Evolutionary conservation across 495 filamentous ascomycete genomes (phyloP).

Genomic region (Evernia prunastri): DNA sequence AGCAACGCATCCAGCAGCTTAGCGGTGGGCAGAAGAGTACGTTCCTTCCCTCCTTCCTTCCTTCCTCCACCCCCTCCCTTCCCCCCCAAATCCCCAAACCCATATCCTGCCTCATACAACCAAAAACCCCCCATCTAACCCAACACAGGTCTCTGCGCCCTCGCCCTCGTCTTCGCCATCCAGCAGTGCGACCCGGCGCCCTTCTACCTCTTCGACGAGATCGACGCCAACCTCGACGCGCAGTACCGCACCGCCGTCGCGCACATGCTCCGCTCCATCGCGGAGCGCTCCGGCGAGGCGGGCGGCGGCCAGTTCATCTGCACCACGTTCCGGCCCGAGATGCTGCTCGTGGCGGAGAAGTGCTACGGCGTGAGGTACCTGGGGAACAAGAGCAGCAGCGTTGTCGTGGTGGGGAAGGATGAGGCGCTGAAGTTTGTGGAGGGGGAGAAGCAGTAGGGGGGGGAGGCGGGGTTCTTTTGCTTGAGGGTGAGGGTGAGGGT

Average conservation of each 20-base stretch:
- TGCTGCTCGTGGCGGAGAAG: conserved; percentile 91
- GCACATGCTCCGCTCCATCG: conserved; percentile 73
- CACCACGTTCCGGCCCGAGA: conserved; percentile 97
- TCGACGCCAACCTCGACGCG: conserved; percentile 95
- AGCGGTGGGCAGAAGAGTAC: conserved; percentile 95
- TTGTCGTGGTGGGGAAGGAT: conserved; percentile 80
- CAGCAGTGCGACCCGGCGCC: conserved; percentile 95
- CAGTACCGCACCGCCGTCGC: conserved; percentile 96
- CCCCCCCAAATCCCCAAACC: too few species aligned
- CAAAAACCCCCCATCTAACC: conserved; percentile 1
- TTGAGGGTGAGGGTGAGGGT: not conserved
- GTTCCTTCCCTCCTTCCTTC: conserved; percentile 6
- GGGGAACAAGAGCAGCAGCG: conserved; percentile 82
- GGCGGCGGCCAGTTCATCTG: conserved; percentile 64
- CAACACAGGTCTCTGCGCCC: conserved; percentile 72
- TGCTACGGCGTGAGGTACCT: conserved; percentile 91
- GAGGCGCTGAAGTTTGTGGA: conserved; percentile 92
- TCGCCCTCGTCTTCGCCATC: conserved; percentile 97
- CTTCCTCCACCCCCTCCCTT: not conserved
- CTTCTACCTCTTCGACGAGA: conserved; percentile 99
- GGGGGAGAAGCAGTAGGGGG: conserved; percentile 47
- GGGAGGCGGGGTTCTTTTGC: not conserved
- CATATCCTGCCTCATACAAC: too few species aligned
- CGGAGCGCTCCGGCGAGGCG: conserved; percentile 36
- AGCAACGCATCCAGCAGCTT: conserved; percentile 95